Percentiles rank a stretch among this genome's conserved stretches.
Conservation (phyloP, 176 grass and related monocot genomes). For the Pharus latifolius region DNA sequence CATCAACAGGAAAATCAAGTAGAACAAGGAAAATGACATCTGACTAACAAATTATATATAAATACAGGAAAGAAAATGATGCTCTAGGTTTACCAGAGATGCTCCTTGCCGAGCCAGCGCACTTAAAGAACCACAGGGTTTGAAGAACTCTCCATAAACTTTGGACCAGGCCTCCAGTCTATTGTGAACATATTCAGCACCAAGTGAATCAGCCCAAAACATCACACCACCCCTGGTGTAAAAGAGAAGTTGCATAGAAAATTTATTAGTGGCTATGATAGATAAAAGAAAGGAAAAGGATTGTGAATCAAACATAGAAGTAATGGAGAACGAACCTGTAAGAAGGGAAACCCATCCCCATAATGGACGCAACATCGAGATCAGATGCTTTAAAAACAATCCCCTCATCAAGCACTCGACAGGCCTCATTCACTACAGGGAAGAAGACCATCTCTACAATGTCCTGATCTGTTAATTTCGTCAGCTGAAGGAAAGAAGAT, state of each 20-base stretch:
- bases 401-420: constrained; percentile 68
- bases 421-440: constrained; percentile 82
- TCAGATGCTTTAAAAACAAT: constrained; percentile 80
- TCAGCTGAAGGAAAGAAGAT: constrained; percentile 36
- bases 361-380: constrained; percentile 72
- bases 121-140: constrained; percentile 45
- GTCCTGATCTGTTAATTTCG: constrained; percentile 61
- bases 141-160: constrained; percentile 51
- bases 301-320: not conserved
- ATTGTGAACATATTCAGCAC: constrained; percentile 33
- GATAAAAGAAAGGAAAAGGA: not conserved
- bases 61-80: not conserved
- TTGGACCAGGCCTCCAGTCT: constrained; percentile 40
- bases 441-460: constrained; percentile 76
- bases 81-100: constrained; percentile 38
- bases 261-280: not conserved
- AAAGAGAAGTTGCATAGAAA: not conserved
- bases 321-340: constrained; percentile 44
- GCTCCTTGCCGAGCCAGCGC: constrained; percentile 17
- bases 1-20: not conserved
- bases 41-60: not conserved
- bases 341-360: constrained; percentile 90
- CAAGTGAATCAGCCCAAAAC: constrained; percentile 56
- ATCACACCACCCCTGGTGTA: constrained; percentile 51
- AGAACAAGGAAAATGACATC: not conserved